Base-by-base conservation (phyloP, 202 grass and related monocot genomes). In the Hordeum pubiflorum region DNA sequence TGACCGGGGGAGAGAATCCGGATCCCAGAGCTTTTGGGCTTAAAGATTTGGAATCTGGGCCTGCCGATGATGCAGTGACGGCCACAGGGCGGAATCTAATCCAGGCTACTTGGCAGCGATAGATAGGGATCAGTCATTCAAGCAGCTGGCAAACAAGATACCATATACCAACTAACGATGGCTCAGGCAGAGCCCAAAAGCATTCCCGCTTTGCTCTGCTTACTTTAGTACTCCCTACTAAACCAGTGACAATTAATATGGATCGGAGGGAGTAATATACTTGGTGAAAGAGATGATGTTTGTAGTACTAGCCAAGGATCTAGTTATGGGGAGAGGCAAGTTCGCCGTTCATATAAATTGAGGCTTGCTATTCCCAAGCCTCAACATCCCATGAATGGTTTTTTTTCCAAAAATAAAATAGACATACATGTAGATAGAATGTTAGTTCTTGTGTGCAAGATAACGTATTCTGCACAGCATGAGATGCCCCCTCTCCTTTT, bases 351-450 rank as follows among this genome's bases (percentile, higher is more conserved):
- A 10, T 77, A 59, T 58, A 59, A 13, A 13, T 82, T 58, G 58
- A 46, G 69, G n/a, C 10, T 40, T 8, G 82, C 21, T 50, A 15
- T 56, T 43, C 43, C 63, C 41, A 81, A 23, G 61, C 65, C 62
- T 88, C 65, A 40, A 77, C 66, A 32, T 89, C 79, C 68, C 36
- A 50, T n/a, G 15, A 67, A 89, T 54, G 69, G 18, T 6, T 72
- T 69, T 68, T 69, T 10, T 56, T 15, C 32, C 1, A 72, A 24
- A 48, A 82, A 89, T 32, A 66, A 41, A 8, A 34, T 26, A 26
- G 24, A 82, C 74, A 86, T 86, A 61, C 74, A 61, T 86, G 23
- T 86, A 82, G 59, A 78, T 46, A 32, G 58, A 89, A 86, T 86
- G 79, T 27, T 17, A 32, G 2, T 13, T 22, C n/a, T 38, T 68